These are phyloP conservation scores for Umbelopsis ramanniana DNA, from an alignment of 192 early-diverging fungal genomes.

Conservation along the genomic window DNA sequence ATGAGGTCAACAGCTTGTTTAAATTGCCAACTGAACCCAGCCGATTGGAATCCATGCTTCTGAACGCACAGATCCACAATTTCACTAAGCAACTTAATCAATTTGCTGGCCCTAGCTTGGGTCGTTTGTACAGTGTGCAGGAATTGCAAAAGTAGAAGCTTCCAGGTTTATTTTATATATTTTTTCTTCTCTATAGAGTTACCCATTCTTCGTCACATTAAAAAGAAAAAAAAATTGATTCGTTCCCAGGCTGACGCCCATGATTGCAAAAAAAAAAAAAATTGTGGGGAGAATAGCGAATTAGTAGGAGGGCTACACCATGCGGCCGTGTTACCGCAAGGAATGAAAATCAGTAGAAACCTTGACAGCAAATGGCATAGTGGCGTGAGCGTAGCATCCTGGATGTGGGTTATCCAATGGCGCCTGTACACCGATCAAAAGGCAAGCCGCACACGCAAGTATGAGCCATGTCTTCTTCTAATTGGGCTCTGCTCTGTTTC, in stretches of 20 bases:
- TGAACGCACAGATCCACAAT: constrained; percentile 90
- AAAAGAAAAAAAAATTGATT: background rate
- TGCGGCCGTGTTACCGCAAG: background rate
- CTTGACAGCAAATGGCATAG: constrained; percentile 11
- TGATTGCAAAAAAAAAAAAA: too few relatives aligned
- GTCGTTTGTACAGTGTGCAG: constrained; percentile 86
- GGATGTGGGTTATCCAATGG: too few relatives aligned
- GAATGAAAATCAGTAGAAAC: background rate
- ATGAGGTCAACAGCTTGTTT: constrained; percentile 74
- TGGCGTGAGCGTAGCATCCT: constrained; percentile 6
- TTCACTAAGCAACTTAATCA: constrained; percentile 92
- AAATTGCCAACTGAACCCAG: constrained; percentile 83
- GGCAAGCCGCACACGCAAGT: too few relatives aligned
- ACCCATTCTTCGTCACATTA: constrained; percentile 11
- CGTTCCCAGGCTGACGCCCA: too few relatives aligned
- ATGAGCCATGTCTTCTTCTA: too few relatives aligned
- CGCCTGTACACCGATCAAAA: too few relatives aligned
- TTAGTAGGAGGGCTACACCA: too few relatives aligned
- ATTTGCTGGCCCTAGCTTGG: constrained; percentile 92
- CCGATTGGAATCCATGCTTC: constrained; percentile 87
- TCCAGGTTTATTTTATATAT: background rate
- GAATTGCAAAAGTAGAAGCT: constrained; percentile 69
- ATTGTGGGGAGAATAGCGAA: too few relatives aligned
- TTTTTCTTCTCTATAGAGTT: constrained; percentile 13
- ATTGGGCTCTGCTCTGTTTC: too few relatives aligned